phyloP scores from a whole-genome alignment of 2,329 filamentous ascomycete species.

The Nothopassalora personata region DNA sequence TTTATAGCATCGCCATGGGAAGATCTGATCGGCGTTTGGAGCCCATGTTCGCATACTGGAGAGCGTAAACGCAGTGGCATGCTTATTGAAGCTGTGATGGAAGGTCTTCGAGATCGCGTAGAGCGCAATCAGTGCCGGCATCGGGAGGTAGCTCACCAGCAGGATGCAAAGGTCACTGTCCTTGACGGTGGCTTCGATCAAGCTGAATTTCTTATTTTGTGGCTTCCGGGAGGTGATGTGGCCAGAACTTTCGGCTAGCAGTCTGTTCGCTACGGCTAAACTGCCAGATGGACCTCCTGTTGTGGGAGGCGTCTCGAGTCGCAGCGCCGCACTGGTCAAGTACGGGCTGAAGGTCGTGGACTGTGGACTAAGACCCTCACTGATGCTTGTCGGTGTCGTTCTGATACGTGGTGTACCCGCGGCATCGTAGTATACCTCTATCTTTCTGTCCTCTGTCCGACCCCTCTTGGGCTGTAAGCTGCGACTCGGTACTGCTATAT shows the following conservation, averaged over 20 bases:
- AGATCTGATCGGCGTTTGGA: slow-evolving; percentile 53
- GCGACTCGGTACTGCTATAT: background rate
- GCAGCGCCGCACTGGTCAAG: background rate
- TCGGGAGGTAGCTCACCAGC: slow-evolving; percentile 50
- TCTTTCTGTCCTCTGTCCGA: slow-evolving; percentile 14
- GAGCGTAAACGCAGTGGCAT: slow-evolving; percentile 56
- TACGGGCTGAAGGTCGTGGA: background rate
- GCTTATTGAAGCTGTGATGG: slow-evolving; percentile 54
- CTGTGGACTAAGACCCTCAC: background rate
- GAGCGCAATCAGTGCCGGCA: slow-evolving; percentile 56
- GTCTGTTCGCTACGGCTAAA: background rate
- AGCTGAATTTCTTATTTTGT: slow-evolving; percentile 25
- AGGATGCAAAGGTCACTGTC: slow-evolving; percentile 50
- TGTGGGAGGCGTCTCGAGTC: background rate
- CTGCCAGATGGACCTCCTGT: background rate
- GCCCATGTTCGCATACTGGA: slow-evolving; percentile 51
- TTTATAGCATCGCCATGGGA: slow-evolving; percentile 57
- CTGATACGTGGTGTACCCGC: slow-evolving; percentile 18
- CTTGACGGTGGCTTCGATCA: slow-evolving; percentile 32
- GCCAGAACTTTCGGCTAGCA: background rate
- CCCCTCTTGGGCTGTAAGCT: slow-evolving; percentile 16
- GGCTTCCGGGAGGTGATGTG: background rate
- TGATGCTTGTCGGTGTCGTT: slow-evolving; percentile 1
- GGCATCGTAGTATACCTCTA: slow-evolving; percentile 23
- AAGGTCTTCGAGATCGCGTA: slow-evolving; percentile 61